These are phyloP conservation scores for Allomyces javanicus DNA, from an alignment of 192 early-diverging fungal species.

Conservation along the genomic window DNA sequence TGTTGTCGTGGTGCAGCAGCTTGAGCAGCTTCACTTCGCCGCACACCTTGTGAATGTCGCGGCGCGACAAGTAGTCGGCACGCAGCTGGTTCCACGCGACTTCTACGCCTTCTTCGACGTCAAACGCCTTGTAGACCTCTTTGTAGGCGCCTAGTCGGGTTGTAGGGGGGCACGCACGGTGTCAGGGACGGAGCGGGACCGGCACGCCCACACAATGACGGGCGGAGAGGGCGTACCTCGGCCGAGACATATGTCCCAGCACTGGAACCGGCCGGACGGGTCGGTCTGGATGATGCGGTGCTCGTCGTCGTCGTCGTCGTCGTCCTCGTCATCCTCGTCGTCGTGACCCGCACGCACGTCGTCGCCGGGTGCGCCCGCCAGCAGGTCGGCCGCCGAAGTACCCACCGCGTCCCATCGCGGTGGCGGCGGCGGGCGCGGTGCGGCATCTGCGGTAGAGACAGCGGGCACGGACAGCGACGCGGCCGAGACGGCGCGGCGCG, in stretches of 20 bases:
- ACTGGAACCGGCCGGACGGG: constrained; percentile 44
- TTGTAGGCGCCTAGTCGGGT: constrained; percentile 33
- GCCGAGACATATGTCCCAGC: constrained; percentile 28
- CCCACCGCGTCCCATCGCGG: too few species aligned
- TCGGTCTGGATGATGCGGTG: constrained; percentile 19
- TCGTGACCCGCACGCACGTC: too few species aligned
- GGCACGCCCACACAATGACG: constrained; percentile 10
- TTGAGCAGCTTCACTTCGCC: constrained; percentile 49
- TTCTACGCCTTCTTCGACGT: constrained; percentile 33
- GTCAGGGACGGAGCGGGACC: constrained; percentile 2
- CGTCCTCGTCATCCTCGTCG: neutral
- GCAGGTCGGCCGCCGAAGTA: too few species aligned
- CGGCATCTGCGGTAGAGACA: too few species aligned
- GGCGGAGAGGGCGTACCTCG: constrained; percentile 1
- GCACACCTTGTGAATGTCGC: constrained; percentile 15
- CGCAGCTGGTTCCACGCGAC: constrained; percentile 55
- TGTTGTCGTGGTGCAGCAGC: constrained; percentile 55
- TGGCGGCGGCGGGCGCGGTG: too few species aligned
- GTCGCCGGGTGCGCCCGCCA: too few species aligned
- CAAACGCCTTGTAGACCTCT: constrained; percentile 37
- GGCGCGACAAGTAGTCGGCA: constrained; percentile 20
- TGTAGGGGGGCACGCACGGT: neutral
- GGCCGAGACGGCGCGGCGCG: too few species aligned
- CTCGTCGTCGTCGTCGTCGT: constrained; percentile 15
- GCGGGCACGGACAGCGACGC: too few species aligned